Evolutionary conservation across 1,284 basidiomycete species (phyloP).

Genomic region (Microbotryum saponariae): DNA sequence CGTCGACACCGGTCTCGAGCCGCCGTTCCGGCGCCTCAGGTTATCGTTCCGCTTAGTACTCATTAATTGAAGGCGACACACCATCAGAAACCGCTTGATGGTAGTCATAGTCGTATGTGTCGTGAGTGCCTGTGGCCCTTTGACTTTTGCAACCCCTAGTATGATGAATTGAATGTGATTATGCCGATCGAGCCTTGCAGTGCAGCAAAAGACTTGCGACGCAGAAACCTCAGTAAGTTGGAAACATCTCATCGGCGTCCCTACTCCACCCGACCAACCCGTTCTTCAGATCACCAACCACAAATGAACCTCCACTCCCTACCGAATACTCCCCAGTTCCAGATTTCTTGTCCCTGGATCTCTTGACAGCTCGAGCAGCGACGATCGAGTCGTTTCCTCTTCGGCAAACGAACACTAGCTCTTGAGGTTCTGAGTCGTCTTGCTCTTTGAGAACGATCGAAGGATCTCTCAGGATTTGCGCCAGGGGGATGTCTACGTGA

Average conservation of each 20-base stretch:
- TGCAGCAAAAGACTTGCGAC: no score
- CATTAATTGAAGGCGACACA: no score
- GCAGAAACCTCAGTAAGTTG: slow-evolving; percentile 1
- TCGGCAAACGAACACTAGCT: slow-evolving; percentile 59
- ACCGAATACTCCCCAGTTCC: slow-evolving; percentile 15
- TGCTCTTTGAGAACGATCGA: slow-evolving; percentile 28
- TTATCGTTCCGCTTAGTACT: no score
- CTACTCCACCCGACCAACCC: slow-evolving; percentile 48
- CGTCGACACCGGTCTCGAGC: no score
- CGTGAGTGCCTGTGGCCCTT: no score
- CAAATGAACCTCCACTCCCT: slow-evolving; percentile 33
- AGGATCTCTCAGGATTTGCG: slow-evolving; percentile 56
- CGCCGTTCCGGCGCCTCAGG: no score
- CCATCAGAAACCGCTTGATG: no score
- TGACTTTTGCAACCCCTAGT: no score
- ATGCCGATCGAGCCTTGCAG: no score
- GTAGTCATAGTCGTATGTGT: no score
- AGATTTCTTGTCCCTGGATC: slow-evolving; percentile 22
- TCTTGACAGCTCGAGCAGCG: slow-evolving; percentile 59
- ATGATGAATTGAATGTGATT: no score
- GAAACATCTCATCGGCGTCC: slow-evolving; percentile 3
- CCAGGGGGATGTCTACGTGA: slow-evolving; percentile 58
- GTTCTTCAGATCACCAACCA: slow-evolving; percentile 63
- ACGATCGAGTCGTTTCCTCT: slow-evolving; percentile 90
- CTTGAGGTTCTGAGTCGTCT: slow-evolving; percentile 5